Evolutionary conservation across 306 rosid species (phyloP), one percentile per base, ranked within the genome.

Genomic region (Heteromeles arbutifolia): DNA sequence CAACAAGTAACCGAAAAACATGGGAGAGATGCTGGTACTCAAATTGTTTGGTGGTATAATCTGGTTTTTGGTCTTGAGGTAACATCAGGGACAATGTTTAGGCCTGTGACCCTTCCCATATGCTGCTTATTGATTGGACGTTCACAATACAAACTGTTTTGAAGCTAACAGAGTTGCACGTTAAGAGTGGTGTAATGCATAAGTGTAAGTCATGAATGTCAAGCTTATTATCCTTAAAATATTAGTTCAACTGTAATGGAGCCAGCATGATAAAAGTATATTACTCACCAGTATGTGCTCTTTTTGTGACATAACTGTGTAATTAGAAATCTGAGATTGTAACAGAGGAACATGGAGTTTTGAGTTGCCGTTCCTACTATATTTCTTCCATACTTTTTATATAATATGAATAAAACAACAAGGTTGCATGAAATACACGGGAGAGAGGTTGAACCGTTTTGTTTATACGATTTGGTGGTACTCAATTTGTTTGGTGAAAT

Each of bases 31-130:
- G 44, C 11, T 41, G 4, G 12, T 41, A 41, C 2, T 41, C 44
- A 41, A 9, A 2, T 41, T 41, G 44, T 41, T 41, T 41, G 12
- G 44, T 41, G 44, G 0, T n/a, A n/a, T n/a, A 39, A 39, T 39
- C 2, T 39, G 8, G 3, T 8, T 39, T 39, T 8, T 8, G 11
- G 11, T 31, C 6, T 91, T 57, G 97, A 91, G 98, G 98, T 92
- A 69, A 59, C 74, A 70, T 79, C 68, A 67, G 24, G 76, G 72
- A 67, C 65, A 67, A 59, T 67, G 61, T 34, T 19, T 74, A 61
- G n/a, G 66, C 7, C 7, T 22, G 10, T 37, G 15, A 72, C 17
- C 63, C 24, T 18, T 61, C 43, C 45, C n/a, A 19, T 24, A 19
- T n/a, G 52, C 67, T 76, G 78, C 76, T 83, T 82, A 12, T 24